phyloP scores from a whole-genome alignment of 257 asterid species.

The Nicotiana attenuata region DNA sequence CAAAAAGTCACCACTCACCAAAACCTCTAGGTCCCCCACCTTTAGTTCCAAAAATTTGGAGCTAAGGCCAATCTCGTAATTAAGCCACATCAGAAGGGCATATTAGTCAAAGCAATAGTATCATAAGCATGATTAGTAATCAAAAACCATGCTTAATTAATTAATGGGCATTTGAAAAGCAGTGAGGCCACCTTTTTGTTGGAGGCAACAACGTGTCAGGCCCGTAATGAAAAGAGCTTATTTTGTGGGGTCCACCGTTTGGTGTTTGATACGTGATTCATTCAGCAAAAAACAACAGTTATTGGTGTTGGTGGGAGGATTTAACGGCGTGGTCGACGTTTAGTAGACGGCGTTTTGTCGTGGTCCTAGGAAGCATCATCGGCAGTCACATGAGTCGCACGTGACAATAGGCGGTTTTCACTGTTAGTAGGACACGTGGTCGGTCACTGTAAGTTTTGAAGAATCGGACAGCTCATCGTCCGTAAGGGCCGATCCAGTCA shows the following conservation, averaged over 20 bases:
- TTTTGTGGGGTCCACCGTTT: conserved; percentile 5
- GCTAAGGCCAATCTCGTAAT: not conserved
- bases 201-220: conserved; percentile 30
- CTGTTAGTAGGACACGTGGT: not conserved
- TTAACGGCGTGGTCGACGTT: conserved; percentile 17
- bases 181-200: not conserved
- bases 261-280: conserved; percentile 21
- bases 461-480: not conserved
- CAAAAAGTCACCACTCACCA: not conserved
- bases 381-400: conserved; percentile 3
- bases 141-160: not conserved
- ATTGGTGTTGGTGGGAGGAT: not conserved
- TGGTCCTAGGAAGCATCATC: conserved; percentile 18
- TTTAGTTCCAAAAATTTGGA: not conserved
- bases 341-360: conserved; percentile 21
- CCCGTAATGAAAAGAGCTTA: not conserved
- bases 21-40: not conserved
- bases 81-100: conserved; percentile 4
- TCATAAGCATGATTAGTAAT: not conserved
- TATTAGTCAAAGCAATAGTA: conserved; percentile 4
- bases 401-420: conserved; percentile 8
- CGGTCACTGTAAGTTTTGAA: not conserved
- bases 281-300: not conserved
- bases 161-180: conserved; percentile 6
- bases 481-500: too few species aligned